phyloP scores from a whole-genome alignment of 1,284 basidiomycete species.

The Megacollybia platyphylla region DNA sequence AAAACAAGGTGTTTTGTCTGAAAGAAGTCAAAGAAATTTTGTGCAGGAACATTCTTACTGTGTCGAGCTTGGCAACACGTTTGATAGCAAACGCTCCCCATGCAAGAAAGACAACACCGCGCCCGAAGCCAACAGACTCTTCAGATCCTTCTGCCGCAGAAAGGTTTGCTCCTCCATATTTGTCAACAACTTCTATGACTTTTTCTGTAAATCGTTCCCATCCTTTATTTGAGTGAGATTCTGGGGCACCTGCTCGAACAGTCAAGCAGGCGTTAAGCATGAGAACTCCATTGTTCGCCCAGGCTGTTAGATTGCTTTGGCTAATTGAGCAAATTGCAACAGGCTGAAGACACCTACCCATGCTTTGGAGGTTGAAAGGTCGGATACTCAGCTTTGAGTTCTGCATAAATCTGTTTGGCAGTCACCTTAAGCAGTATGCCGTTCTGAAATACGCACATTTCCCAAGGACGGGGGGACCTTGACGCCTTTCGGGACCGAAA shows the following conservation, averaged over 20 bases:
- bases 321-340: conserved; percentile 2
- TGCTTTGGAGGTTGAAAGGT: conserved; percentile 72
- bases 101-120: conserved; percentile 76
- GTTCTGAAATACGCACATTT: conserved; percentile 40
- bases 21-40: conserved; percentile 3
- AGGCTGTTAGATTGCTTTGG: conserved; percentile 64
- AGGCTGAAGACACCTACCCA: conserved; percentile 44
- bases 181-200: conserved; percentile 57
- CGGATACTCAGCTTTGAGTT: conserved; percentile 76
- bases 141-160: conserved; percentile 12
- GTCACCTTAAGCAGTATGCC: conserved; percentile 1
- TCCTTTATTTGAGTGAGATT: conserved; percentile 76
- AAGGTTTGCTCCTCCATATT: conserved; percentile 69
- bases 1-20: conserved; percentile 82
- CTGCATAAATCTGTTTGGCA: conserved; percentile 66
- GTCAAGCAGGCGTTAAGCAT: conserved; percentile 89
- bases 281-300: conserved; percentile 85
- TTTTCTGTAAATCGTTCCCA: conserved; percentile 82
- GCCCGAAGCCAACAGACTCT: conserved; percentile 38
- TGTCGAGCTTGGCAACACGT: conserved; percentile 70
- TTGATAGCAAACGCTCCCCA: conserved; percentile 88
- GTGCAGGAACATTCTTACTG: conserved; percentile 26
- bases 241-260: conserved; percentile 63
- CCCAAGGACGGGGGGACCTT: conserved; percentile 66
- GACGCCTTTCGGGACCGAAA: conserved; percentile 75